Conservation (phyloP, 805 yeast species). For the Candida railenensis region DNA sequence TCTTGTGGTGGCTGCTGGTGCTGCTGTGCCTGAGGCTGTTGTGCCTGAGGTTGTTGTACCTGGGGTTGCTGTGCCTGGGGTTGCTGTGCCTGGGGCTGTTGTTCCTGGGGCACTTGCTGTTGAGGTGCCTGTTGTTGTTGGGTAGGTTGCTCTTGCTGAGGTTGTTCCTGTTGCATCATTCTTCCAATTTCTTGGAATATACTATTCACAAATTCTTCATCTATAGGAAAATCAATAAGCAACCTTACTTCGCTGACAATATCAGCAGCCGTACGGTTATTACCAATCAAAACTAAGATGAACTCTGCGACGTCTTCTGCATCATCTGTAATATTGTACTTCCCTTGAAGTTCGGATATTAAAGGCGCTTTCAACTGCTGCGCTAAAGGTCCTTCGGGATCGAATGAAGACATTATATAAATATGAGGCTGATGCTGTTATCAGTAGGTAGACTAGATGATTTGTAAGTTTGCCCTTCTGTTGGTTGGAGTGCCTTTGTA, state of each 20-base stretch:
- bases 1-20: neutral
- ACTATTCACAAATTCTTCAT: slow-evolving; percentile 53
- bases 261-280: slow-evolving; percentile 60
- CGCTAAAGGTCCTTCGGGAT: slow-evolving; percentile 41
- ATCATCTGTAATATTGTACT: slow-evolving; percentile 37
- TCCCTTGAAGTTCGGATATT: slow-evolving; percentile 33
- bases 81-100: neutral
- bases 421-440: slow-evolving; percentile 2
- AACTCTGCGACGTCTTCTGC: slow-evolving; percentile 68
- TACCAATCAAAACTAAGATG: slow-evolving; percentile 67
- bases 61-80: neutral
- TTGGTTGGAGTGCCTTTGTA: neutral
- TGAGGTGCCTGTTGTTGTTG: slow-evolving; percentile 5
- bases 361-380: slow-evolving; percentile 32
- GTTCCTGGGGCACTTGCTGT: neutral
- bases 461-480: neutral
- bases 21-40: neutral
- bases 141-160: slow-evolving; percentile 11
- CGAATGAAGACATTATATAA: slow-evolving; percentile 24
- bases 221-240: slow-evolving; percentile 61
- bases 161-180: slow-evolving; percentile 19
- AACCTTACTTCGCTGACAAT: slow-evolving; percentile 60
- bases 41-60: neutral
- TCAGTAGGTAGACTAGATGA: neutral
- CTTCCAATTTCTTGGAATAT: slow-evolving; percentile 57